These are phyloP conservation scores for Oidiodendron maius DNA, from an alignment of 495 filamentous ascomycete species.

Conservation along the genomic window DNA sequence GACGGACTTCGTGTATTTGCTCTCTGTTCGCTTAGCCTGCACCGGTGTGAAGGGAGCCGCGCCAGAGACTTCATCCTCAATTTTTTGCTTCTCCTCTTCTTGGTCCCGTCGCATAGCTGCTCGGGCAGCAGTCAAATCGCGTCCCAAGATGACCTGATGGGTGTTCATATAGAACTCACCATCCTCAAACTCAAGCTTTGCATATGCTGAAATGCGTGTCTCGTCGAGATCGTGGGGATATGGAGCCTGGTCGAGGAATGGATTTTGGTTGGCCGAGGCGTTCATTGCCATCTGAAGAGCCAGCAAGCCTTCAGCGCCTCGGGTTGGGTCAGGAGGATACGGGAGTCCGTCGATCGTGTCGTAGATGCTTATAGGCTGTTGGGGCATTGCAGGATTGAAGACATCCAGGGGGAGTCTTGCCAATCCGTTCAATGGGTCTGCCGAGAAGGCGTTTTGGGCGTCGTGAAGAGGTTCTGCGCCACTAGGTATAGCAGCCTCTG, in stretches of 20 bases:
- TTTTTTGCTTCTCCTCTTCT: slow-evolving; percentile 23
- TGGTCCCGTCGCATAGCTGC: slow-evolving; percentile 38
- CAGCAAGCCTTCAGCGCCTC: not conserved
- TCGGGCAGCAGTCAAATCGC: slow-evolving; percentile 52
- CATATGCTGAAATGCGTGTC: slow-evolving; percentile 44
- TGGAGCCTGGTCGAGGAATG: slow-evolving; percentile 11
- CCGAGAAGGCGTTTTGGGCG: not conserved
- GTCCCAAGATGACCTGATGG: slow-evolving; percentile 57
- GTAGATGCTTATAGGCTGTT: not conserved
- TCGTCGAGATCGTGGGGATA: slow-evolving; percentile 7
- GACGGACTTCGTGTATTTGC: slow-evolving; percentile 38
- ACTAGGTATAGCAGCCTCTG: not conserved
- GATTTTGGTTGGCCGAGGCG: not conserved
- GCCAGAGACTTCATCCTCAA: slow-evolving; percentile 39
- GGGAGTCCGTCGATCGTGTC: not conserved
- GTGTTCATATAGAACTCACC: slow-evolving; percentile 70
- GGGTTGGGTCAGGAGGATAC: not conserved
- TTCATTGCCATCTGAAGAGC: slow-evolving; percentile 7
- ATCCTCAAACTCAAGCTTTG: slow-evolving; percentile 65
- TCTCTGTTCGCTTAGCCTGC: slow-evolving; percentile 36
- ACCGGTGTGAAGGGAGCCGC: slow-evolving; percentile 40
- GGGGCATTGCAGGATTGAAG: not conserved
- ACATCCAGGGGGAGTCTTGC: not conserved
- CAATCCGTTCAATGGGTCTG: not conserved
- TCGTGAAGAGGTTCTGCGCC: not conserved